These are phyloP conservation scores for Talaromyces sp. DNA, from an alignment of 2,329 filamentous ascomycete species.

Conservation along the genomic window DNA sequence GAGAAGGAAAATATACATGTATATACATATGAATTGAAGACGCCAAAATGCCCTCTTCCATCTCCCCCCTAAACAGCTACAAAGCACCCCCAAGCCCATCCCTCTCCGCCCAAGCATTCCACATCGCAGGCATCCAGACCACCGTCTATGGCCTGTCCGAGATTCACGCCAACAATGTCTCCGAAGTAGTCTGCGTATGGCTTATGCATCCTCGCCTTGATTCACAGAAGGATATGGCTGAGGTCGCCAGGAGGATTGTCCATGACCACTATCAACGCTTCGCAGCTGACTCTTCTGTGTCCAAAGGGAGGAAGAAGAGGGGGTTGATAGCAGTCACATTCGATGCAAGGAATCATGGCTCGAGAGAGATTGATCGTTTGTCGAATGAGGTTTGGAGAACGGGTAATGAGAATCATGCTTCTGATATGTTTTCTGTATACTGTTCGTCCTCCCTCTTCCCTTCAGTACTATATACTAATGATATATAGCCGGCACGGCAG, in stretches of 20 bases:
- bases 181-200: slow-evolving; percentile 75
- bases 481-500: slow-evolving; percentile 59
- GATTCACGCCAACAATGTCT: slow-evolving; percentile 54
- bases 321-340: slow-evolving; percentile 80
- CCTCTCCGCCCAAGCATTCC: slow-evolving; percentile 64
- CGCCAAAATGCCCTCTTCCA: slow-evolving; percentile 14
- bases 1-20: neutral
- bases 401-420: slow-evolving; percentile 77
- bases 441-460: slow-evolving; percentile 45
- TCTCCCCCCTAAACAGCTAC: slow-evolving; percentile 18
- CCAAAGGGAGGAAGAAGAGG: neutral
- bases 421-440: slow-evolving; percentile 85
- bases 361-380: slow-evolving; percentile 61
- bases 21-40: neutral
- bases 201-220: slow-evolving; percentile 78
- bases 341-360: slow-evolving; percentile 91
- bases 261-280: slow-evolving; percentile 50
- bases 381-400: slow-evolving; percentile 76
- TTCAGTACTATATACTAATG: neutral
- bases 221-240: slow-evolving; percentile 69
- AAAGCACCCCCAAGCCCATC: slow-evolving; percentile 22
- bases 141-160: slow-evolving; percentile 80
- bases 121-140: slow-evolving; percentile 73
- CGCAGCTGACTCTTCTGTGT: neutral
- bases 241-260: slow-evolving; percentile 67